Evolutionary conservation across 2,329 filamentous ascomycete genomes (phyloP).

Genomic region (Fusarium citri): DNA sequence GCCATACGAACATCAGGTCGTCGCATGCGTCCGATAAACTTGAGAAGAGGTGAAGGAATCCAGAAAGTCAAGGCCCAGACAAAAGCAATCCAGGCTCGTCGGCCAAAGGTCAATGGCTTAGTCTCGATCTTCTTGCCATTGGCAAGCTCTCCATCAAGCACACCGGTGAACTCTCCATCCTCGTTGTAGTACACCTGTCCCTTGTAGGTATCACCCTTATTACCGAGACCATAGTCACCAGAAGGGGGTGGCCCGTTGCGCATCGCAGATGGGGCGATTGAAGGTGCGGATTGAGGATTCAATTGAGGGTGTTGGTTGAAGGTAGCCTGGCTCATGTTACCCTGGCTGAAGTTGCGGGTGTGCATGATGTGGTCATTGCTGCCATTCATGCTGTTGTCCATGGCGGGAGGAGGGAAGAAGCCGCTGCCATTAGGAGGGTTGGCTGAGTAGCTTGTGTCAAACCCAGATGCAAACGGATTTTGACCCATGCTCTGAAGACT

Average conservation of each 20-base stretch:
- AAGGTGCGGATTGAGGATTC: conserved; percentile 61
- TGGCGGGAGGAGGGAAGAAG: conserved; percentile 75
- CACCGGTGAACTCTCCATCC: conserved; percentile 74
- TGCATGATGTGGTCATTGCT: conserved; percentile 80
- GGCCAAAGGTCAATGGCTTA: conserved; percentile 68
- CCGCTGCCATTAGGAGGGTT: conserved; percentile 72
- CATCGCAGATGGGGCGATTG: conserved; percentile 69
- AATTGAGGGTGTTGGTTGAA: conserved; percentile 55
- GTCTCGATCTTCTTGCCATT: conserved; percentile 82
- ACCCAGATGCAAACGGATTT: conserved; percentile 58
- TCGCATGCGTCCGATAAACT: conserved; percentile 92
- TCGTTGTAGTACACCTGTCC: conserved; percentile 79
- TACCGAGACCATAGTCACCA: conserved; percentile 91
- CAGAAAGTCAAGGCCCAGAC: conserved; percentile 93
- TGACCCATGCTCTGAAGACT: conserved; percentile 56
- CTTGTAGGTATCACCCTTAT: conserved; percentile 83
- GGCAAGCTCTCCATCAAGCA: conserved; percentile 81
- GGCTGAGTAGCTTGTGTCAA: conserved; percentile 80
- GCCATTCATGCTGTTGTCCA: conserved; percentile 71
- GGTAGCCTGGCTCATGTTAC: conserved; percentile 67
- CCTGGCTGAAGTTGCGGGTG: conserved; percentile 66
- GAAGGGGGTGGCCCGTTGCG: conserved; percentile 64
- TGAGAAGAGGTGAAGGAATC: conserved; percentile 88
- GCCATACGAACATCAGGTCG: conserved; percentile 96
- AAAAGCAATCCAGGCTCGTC: conserved; percentile 82